Evolutionary conservation across 1,284 basidiomycete genomes (phyloP).

Genomic region (Bjerkandera adusta): DNA sequence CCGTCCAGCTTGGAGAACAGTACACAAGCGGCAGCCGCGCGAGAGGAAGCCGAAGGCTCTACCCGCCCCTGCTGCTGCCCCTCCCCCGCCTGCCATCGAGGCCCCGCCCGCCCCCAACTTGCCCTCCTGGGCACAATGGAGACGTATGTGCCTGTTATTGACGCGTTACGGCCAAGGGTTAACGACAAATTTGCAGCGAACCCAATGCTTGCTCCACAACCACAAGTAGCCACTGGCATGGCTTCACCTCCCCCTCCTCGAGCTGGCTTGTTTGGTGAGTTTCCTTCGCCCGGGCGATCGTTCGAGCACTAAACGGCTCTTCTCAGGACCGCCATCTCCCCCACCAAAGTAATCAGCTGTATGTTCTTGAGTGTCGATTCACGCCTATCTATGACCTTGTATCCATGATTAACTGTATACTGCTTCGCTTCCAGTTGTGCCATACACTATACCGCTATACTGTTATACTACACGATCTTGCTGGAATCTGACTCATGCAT

Average conservation of each 20-base stretch:
- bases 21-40: slow-evolving; percentile 57
- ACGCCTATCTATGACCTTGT: too few species aligned
- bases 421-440: too few species aligned
- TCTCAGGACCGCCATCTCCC: slow-evolving; percentile 15
- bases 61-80: slow-evolving; percentile 35
- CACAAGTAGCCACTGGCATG: slow-evolving; percentile 34
- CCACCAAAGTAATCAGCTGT: slow-evolving; percentile 11
- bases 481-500: too few species aligned
- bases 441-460: too few species aligned
- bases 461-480: too few species aligned
- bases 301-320: not conserved
- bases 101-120: slow-evolving; percentile 44
- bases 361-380: too few species aligned
- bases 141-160: slow-evolving; percentile 45
- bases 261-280: slow-evolving; percentile 62
- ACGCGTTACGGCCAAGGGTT: not conserved
- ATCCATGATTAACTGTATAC: too few species aligned
- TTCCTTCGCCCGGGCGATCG: not conserved
- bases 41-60: slow-evolving; percentile 40
- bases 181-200: not conserved
- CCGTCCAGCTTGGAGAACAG: slow-evolving; percentile 67
- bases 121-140: slow-evolving; percentile 78
- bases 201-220: slow-evolving; percentile 37
- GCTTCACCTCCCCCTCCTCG: slow-evolving; percentile 44
- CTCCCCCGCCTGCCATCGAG: slow-evolving; percentile 38